Evolutionary conservation across 208 protist species (phyloP).

Genomic region (Leishmania arabica): DNA sequence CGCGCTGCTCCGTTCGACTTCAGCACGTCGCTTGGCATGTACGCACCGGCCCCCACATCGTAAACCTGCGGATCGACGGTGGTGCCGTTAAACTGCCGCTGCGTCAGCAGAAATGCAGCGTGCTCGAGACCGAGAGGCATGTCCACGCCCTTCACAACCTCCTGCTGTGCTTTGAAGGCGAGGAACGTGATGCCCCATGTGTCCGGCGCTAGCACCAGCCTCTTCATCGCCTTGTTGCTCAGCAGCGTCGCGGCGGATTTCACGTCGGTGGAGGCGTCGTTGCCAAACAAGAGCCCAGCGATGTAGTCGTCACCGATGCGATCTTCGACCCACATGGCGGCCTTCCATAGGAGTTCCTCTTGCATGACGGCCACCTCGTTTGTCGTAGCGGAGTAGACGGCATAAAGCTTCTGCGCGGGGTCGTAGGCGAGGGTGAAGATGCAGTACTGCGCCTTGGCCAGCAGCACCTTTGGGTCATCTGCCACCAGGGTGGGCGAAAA

Average conservation of each 20-base stretch:
- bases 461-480: constrained; percentile 61
- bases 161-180: constrained; percentile 77
- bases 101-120: constrained; percentile 69
- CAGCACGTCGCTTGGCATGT: constrained; percentile 28
- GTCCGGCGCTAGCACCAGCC: constrained; percentile 71
- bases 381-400: constrained; percentile 79
- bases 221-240: constrained; percentile 66
- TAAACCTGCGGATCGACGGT: constrained; percentile 54
- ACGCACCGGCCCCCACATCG: constrained; percentile 51
- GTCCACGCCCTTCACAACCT: constrained; percentile 77
- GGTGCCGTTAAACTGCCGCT: constrained; percentile 50
- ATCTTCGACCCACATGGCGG: constrained; percentile 83
- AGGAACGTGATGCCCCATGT: constrained; percentile 85
- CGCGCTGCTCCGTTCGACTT: constrained; percentile 38
- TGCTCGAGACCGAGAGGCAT: constrained; percentile 79
- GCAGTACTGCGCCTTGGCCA: constrained; percentile 84
- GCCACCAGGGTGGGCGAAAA: constrained; percentile 35
- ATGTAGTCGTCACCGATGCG: constrained; percentile 84
- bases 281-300: constrained; percentile 78
- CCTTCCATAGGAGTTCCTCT: constrained; percentile 73
- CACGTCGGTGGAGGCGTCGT: constrained; percentile 46
- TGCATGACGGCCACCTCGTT: constrained; percentile 67
- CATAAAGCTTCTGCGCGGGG: constrained; percentile 34
- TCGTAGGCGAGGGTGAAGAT: constrained; percentile 77
- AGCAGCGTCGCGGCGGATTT: constrained; percentile 47